phyloP scores from a whole-genome alignment of 805 yeast species.

The Brettanomyces naardenensis region DNA sequence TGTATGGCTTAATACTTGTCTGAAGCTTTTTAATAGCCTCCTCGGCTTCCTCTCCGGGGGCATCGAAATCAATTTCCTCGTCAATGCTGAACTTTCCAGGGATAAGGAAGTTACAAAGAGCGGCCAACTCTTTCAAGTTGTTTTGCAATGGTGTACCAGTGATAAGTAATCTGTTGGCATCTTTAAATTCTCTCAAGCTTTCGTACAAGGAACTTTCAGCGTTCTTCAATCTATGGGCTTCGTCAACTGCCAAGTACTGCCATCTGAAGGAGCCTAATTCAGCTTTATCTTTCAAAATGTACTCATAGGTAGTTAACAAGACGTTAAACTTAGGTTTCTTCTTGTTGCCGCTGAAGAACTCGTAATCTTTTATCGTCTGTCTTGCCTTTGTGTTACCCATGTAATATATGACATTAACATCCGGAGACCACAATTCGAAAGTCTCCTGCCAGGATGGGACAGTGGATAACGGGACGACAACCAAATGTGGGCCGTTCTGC shows the following conservation, averaged over 20 bases:
- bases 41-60: slow-evolving; percentile 83
- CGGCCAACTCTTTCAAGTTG: slow-evolving; percentile 91
- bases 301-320: slow-evolving; percentile 92
- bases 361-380: slow-evolving; percentile 72
- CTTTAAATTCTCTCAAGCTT: slow-evolving; percentile 73
- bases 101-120: slow-evolving; percentile 89
- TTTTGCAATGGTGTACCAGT: slow-evolving; percentile 99
- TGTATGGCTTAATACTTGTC: slow-evolving; percentile 79
- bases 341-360: slow-evolving; percentile 59
- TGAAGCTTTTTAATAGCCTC: slow-evolving; percentile 81
- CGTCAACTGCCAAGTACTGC: slow-evolving; percentile 98
- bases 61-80: slow-evolving; percentile 82
- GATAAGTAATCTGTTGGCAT: slow-evolving; percentile 75
- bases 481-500: slow-evolving; percentile 95
- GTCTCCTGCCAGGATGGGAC: slow-evolving; percentile 99
- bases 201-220: slow-evolving; percentile 92
- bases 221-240: slow-evolving; percentile 93
- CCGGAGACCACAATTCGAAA: slow-evolving; percentile 96
- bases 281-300: slow-evolving; percentile 78
- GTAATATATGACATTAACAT: slow-evolving; percentile 84
- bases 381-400: slow-evolving; percentile 89
- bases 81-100: slow-evolving; percentile 89
- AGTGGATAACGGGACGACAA: slow-evolving; percentile 93
- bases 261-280: slow-evolving; percentile 81
- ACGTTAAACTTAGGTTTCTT: slow-evolving; percentile 82